Evolutionary conservation across 164 flowering plant species (phyloP).

Genomic region (Warburgia ugandensis): DNA sequence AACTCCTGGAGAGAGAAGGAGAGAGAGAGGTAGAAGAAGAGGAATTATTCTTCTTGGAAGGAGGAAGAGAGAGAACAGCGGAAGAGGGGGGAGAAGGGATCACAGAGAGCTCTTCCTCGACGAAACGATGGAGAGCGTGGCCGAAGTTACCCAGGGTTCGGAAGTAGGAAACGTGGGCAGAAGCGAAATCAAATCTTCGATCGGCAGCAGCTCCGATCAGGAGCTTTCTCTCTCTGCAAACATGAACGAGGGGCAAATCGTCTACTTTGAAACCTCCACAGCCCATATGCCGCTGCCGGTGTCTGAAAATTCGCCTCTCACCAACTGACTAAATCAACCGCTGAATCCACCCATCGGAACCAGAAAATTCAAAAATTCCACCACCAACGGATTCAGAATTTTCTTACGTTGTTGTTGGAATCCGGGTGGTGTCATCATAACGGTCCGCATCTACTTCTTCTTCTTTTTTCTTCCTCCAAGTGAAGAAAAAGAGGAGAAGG

Average conservation of each 20-base stretch:
- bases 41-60: conserved; percentile 34
- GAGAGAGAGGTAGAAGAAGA: conserved; percentile 40
- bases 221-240: conserved; percentile 69
- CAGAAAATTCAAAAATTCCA: too few species aligned
- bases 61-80: conserved; percentile 54
- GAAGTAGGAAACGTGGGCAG: conserved; percentile 73
- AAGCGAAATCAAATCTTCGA: conserved; percentile 63
- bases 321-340: too few species aligned
- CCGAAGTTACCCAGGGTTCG: conserved; percentile 55
- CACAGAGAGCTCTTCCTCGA: conserved; percentile 60
- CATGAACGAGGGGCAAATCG: conserved; percentile 56
- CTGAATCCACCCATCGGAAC: too few species aligned
- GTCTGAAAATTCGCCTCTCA: not conserved
- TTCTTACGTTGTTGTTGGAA: not conserved
- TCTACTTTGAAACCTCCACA: conserved; percentile 78
- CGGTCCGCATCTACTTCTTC: too few species aligned
- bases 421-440: too few species aligned
- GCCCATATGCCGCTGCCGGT: conserved; percentile 43
- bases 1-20: conserved; percentile 15
- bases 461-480: too few species aligned
- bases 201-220: conserved; percentile 59
- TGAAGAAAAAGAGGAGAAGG: not conserved
- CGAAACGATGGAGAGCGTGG: conserved; percentile 61
- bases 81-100: conserved; percentile 35
- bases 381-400: not conserved